Base-by-base conservation (phyloP, 306 rosid species). In the Adenanthera pavonina region DNA sequence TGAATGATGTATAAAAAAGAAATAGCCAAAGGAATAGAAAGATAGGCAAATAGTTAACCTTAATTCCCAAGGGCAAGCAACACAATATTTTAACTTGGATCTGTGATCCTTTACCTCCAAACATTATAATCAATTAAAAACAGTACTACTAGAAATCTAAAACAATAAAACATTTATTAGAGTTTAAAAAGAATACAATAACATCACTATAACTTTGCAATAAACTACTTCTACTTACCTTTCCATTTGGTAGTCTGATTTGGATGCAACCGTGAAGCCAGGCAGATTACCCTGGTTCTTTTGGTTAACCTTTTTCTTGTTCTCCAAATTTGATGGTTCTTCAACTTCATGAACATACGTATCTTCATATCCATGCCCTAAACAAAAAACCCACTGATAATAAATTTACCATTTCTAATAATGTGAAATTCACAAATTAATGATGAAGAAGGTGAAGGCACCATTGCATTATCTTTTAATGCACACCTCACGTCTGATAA, bases 361-460 rank as follows among this genome's bases (percentile, higher is more conserved):
- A 81, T 93, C 98, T 88, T 83, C 92, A 8, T 91, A 86, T 82
- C 88, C 96, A 69, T 87, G 92, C 75, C 91, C 99, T 95, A 84
- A 77, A 87, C 74, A 56, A 40, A 30, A 85, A 41, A 69, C 52
- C 35, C 38, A 82, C 60, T 20, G 36, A 57, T 53, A 35, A 75
- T 75, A 86, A 76, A 59, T 65, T 56, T 30, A 76, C 68, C 77
- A 33, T 67, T 40, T 54, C 56, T 9, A 76, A 48, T 3, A 15
- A 57, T 15, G 5, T 38, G 38, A 41, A 49, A 51, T 34, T 17
- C 38, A 52, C 56, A 56, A 74, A 40, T 60, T 52, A 43, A 51
- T 73, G 47, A 52, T 19, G 41, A 35, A 53, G 57, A 49, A 49
- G 44, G 44, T 3, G 3, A 47, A 44, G 54, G 41, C 75, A 48